Evolutionary conservation across 2,329 filamentous ascomycete species (phyloP).

Genomic region (Xylaria sp.): DNA sequence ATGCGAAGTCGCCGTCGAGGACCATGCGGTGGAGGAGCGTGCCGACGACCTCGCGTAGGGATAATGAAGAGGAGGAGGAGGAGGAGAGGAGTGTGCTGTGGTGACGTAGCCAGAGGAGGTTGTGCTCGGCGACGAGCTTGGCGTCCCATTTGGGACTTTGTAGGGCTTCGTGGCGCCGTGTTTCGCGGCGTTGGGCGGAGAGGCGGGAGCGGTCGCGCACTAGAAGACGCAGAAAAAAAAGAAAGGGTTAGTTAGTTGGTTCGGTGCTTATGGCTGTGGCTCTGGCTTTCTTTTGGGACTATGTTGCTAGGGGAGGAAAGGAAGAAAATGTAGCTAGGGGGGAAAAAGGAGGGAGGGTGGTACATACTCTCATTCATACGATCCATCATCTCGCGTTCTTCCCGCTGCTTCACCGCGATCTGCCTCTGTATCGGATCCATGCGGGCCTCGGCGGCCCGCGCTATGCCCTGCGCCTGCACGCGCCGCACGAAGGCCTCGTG

Average conservation of each 20-base stretch:
- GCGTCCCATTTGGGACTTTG: conserved; percentile 65
- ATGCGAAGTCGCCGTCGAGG: conserved; percentile 58
- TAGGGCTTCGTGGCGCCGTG: conserved; percentile 61
- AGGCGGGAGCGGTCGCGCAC: conserved; percentile 56
- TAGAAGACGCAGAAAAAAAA: conserved; percentile 42
- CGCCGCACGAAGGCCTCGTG: conserved; percentile 53
- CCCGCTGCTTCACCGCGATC: conserved; percentile 55
- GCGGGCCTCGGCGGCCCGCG: conserved; percentile 57
- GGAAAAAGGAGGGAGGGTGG: not conserved
- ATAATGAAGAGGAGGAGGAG: too few relatives aligned
- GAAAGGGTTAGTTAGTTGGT: not conserved
- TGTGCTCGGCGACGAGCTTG: conserved; percentile 58
- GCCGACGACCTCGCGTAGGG: conserved; percentile 57
- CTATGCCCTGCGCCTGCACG: conserved; percentile 55
- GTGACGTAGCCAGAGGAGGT: conserved; percentile 60
- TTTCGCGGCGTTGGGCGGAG: conserved; percentile 57
- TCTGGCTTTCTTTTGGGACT: not conserved
- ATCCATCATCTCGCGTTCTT: conserved; percentile 56
- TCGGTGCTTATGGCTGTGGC: not conserved
- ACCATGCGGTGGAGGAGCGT: conserved; percentile 64
- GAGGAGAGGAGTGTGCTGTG: too few relatives aligned
- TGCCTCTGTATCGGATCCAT: conserved; percentile 57
- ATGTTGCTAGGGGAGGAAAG: too few relatives aligned
- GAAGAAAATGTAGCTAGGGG: too few relatives aligned
- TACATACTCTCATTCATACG: conserved; percentile 60